Conservation (phyloP, 1,139 yeast species). For the Suhomyces coccinellae region DNA sequence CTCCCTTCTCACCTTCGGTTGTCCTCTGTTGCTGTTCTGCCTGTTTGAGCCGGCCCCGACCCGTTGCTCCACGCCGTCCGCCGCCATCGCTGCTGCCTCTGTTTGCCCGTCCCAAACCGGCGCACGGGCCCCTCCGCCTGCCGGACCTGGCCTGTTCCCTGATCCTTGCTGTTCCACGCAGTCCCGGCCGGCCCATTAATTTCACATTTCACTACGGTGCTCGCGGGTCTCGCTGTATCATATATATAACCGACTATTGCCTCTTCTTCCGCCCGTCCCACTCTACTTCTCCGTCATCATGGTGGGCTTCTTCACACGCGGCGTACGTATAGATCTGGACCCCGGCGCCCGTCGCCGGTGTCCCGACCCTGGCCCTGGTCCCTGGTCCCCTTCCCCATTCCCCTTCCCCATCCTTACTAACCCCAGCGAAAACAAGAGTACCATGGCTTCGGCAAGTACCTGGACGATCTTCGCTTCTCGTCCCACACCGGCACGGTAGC, state of each 20-base stretch:
- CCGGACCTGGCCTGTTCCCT: background rate
- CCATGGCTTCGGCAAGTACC: conserved; percentile 44
- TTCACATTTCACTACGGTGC: background rate
- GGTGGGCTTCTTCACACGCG: conserved; percentile 20
- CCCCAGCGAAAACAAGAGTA: conserved; percentile 19
- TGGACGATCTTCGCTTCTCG: conserved; percentile 30
- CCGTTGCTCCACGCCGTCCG: background rate
- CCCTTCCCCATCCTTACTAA: no score
- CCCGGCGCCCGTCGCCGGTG: no score
- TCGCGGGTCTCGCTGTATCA: no score
- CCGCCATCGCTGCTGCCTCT: no score
- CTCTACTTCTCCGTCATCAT: conserved; percentile 9
- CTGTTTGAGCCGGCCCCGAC: background rate
- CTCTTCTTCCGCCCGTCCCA: background rate
- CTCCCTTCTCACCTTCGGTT: background rate
- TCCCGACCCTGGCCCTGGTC: no score
- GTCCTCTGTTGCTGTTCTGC: conserved; percentile 3
- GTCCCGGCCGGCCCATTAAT: conserved; percentile 6
- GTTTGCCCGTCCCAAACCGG: no score
- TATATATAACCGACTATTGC: conserved; percentile 4
- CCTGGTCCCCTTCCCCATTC: no score
- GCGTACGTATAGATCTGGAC: no score
- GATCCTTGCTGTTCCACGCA: conserved; percentile 6
- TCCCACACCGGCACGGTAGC: conserved; percentile 19
- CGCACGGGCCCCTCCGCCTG: no score